Conservation (phyloP, 108 stramenopile species). For the Epithemia pelagica region DNA sequence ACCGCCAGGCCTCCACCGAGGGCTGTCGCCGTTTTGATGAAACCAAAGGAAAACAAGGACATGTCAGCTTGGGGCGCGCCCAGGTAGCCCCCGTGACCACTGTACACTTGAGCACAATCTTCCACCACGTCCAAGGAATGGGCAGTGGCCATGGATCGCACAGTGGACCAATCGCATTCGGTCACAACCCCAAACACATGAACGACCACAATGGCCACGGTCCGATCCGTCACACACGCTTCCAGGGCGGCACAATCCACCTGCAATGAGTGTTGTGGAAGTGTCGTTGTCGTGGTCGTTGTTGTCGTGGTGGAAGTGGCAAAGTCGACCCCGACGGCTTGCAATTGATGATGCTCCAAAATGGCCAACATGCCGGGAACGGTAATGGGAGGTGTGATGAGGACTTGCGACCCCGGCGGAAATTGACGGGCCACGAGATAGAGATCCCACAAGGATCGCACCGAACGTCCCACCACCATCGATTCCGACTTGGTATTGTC, state of each 20-base stretch:
- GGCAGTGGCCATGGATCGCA: conserved; percentile 38
- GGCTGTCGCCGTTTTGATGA: conserved; percentile 79
- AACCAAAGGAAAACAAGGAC: conserved; percentile 78
- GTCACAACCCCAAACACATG: conserved; percentile 71
- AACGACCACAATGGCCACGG: conserved; percentile 75
- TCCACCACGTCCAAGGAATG: conserved; percentile 58
- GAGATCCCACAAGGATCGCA: conserved; percentile 66
- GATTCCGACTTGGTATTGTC: not conserved
- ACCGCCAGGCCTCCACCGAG: conserved; percentile 68
- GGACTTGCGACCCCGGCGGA: conserved; percentile 51
- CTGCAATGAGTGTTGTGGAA: conserved; percentile 4
- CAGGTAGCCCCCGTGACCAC: conserved; percentile 35
- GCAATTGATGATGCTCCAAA: conserved; percentile 40
- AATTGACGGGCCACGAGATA: conserved; percentile 50
- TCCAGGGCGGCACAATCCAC: conserved; percentile 37
- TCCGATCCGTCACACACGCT: conserved; percentile 41
- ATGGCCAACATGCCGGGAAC: conserved; percentile 78
- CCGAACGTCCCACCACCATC: conserved; percentile 62
- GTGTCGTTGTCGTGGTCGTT: conserved; percentile 3
- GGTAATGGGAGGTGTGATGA: conserved; percentile 65
- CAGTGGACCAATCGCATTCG: conserved; percentile 18
- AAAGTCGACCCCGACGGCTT: conserved; percentile 65
- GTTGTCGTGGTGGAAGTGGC: not conserved
- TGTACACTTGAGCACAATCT: conserved; percentile 82
- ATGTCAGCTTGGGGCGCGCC: conserved; percentile 39